Evolutionary conservation across 148 eudicot genomes (phyloP).

Genomic region (Rhododendron ovatum): DNA sequence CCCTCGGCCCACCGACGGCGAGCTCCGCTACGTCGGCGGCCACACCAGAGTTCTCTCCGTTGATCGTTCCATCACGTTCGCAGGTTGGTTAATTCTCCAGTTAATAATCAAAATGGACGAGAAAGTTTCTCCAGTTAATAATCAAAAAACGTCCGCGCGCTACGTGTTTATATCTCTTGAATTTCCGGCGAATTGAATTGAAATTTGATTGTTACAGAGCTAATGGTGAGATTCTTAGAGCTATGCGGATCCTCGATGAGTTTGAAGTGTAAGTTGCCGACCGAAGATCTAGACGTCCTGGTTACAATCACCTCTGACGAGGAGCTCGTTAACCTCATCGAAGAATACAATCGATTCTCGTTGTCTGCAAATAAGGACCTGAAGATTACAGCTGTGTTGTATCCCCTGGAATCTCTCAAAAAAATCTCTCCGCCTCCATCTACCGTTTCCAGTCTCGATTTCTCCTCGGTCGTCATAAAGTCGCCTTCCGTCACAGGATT

Average conservation of each 20-base stretch:
- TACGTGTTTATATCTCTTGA: neutral
- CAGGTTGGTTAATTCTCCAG: slow-evolving; percentile 35
- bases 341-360: neutral
- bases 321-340: slow-evolving; percentile 54
- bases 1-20: slow-evolving; percentile 73
- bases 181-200: neutral
- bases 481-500: neutral
- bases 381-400: slow-evolving; percentile 66
- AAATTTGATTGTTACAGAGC: neutral
- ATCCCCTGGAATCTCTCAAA: slow-evolving; percentile 18
- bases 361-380: neutral
- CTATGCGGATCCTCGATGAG: slow-evolving; percentile 43
- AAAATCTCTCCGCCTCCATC: slow-evolving; percentile 30
- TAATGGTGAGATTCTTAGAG: slow-evolving; percentile 49
- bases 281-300: slow-evolving; percentile 64
- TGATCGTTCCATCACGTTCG: slow-evolving; percentile 47
- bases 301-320: slow-evolving; percentile 62
- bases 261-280: slow-evolving; percentile 62
- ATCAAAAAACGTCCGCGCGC: too few species aligned
- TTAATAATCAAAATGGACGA: neutral
- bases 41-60: slow-evolving; percentile 78
- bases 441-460: neutral
- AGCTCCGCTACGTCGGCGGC: slow-evolving; percentile 89
- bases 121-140: too few species aligned
- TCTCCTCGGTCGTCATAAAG: neutral